Base-by-base conservation (phyloP, 2,329 filamentous ascomycete genomes). In the Claviceps africana region DNA sequence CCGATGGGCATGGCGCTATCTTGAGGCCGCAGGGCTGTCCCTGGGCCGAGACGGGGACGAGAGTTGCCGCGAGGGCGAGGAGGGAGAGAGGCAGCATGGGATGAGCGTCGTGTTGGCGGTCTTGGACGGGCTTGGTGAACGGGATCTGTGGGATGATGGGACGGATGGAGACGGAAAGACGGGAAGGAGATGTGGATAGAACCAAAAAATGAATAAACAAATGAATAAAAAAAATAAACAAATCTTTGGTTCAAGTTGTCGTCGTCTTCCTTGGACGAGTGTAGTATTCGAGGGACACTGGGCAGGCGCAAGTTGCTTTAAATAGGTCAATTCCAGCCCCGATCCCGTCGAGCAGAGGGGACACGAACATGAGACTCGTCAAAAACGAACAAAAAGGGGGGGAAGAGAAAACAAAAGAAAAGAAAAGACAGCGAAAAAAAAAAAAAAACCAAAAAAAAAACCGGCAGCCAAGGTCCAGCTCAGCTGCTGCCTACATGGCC, bases 21-120 rank as follows among this genome's bases (percentile, higher is more conserved):
- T 62, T 62, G 55, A 58, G 49, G 46, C 65, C 64, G 53, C 66
- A 67, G 8, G 50, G 39, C 10, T 43, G 56, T 2, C 11, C 13
- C 15, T 52, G 58, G 11, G 50, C 47, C 22, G 53, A 40, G 0
- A 37, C 25, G 25, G 55, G 22, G 43, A 56, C 49, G 19, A 65
- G 45, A 49, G 57, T 53, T 51, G 57, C 53, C n/a, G 62, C 51
- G 7, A 55, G 43, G 19, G 56, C 28, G 51, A 62, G 39, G 48
- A 63, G 40, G 19, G 57, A 54, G n/a, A 40, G 50, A 43, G 57
- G 51, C 33, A 65, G 55, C 63, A 65, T 64, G 4, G 19, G 28
- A 37, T 35, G 28, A 4, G 8, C 5, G 40, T 43, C 9, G 47
- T 7, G 25, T 13, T 33, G 17, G 37, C 13, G 39, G 39, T 40